These are phyloP conservation scores for Trichoderma hamatum DNA, from an alignment of 2,329 filamentous ascomycete species.

Conservation along the genomic window DNA sequence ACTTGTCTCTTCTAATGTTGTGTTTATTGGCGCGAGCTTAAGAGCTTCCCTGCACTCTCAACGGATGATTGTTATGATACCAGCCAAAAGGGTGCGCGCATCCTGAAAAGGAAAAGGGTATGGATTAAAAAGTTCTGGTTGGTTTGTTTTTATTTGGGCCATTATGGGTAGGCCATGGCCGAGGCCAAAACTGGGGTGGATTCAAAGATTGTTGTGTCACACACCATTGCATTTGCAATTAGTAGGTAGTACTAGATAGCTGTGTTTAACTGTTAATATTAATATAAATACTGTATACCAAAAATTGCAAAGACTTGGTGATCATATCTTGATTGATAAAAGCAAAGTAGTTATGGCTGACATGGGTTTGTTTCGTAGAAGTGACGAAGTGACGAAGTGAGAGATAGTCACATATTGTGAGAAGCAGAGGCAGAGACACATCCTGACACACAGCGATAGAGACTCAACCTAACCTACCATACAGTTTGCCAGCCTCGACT, in stretches of 20 bases:
- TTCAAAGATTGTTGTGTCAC: constrained; percentile 2
- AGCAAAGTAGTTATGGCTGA: too few species aligned
- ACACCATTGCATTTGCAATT: neutral
- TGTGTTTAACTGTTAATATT: neutral
- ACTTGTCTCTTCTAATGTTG: neutral
- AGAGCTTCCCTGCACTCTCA: neutral
- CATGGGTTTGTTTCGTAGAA: neutral
- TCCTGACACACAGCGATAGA: neutral
- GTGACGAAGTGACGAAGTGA: too few species aligned
- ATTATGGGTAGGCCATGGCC: neutral
- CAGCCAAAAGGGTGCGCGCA: neutral
- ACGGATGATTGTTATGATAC: neutral
- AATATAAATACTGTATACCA: neutral
- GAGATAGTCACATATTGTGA: neutral
- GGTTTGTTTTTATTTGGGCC: neutral
- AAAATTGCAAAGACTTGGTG: neutral
- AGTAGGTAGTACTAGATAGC: neutral
- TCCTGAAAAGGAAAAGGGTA: neutral
- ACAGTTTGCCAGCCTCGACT: neutral
- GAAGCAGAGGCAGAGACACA: neutral
- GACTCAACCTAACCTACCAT: too few species aligned
- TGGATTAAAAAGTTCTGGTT: neutral
- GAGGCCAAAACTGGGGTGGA: neutral
- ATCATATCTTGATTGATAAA: neutral
- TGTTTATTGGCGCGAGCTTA: neutral